phyloP scores from a whole-genome alignment of 225 moss, liverwort and hornwort genomes.

The Polytrichum commune region DNA sequence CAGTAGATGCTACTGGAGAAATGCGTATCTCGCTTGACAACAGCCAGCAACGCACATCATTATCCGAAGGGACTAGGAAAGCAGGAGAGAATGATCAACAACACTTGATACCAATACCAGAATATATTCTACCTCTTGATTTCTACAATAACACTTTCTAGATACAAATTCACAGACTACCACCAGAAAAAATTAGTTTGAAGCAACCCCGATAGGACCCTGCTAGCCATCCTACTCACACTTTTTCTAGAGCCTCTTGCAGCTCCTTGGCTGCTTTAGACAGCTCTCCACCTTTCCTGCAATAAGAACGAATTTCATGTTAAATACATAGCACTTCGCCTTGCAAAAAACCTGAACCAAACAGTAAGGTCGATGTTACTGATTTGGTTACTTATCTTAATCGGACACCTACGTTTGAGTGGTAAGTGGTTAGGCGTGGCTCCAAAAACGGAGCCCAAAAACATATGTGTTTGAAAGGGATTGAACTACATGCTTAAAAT shows the following conservation, averaged over 20 bases:
- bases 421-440: background rate
- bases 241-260: slow-evolving; percentile 65
- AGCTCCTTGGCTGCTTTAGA: slow-evolving; percentile 74
- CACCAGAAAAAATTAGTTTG: background rate
- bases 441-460: too few species aligned
- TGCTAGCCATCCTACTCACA: slow-evolving; percentile 41
- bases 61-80: too few species aligned
- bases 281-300: slow-evolving; percentile 81
- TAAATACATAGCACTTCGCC: background rate
- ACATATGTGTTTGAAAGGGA: too few species aligned
- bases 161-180: slow-evolving; percentile 11
- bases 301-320: slow-evolving; percentile 4
- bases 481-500: too few species aligned
- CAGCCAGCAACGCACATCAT: too few species aligned
- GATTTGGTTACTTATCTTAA: background rate
- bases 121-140: slow-evolving; percentile 14
- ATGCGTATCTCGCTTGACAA: too few species aligned
- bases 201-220: slow-evolving; percentile 1
- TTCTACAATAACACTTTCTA: slow-evolving; percentile 18
- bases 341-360: background rate
- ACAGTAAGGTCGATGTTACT: background rate
- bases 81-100: slow-evolving; percentile 7
- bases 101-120: slow-evolving; percentile 22
- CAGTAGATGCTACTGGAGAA: too few species aligned
- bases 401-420: background rate